Conservation (phyloP, 176 grass and related monocot genomes). For the Oryza glaberrima region DNA sequence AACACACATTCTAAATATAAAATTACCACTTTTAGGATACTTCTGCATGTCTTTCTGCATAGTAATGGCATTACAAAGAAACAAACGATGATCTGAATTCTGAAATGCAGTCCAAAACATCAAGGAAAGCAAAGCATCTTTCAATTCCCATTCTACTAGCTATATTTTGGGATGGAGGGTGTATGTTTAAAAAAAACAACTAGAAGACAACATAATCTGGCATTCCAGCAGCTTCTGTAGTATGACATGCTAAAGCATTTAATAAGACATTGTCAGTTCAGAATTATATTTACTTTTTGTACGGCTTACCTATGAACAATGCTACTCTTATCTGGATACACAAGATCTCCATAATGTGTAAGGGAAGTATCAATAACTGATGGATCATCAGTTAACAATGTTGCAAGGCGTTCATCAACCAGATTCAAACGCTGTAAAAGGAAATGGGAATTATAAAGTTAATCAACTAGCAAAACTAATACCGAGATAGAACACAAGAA, state of each 20-base stretch:
- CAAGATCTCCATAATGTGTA: slow-evolving; percentile 84
- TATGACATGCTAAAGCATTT: slow-evolving; percentile 28
- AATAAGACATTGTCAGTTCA: slow-evolving; percentile 14
- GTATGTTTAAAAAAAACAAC: neutral
- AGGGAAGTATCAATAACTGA: slow-evolving; percentile 94
- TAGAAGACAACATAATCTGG: slow-evolving; percentile 6
- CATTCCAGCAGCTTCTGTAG: neutral
- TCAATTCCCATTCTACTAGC: neutral
- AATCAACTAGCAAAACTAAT: neutral
- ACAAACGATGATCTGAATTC: neutral
- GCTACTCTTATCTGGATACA: slow-evolving; percentile 84
- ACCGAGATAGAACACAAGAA: neutral
- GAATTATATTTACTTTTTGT: slow-evolving; percentile 5
- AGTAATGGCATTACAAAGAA: neutral
- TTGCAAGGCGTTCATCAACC: slow-evolving; percentile 80
- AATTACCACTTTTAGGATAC: neutral
- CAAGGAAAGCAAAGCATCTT: neutral
- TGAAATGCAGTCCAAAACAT: neutral
- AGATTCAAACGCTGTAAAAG: slow-evolving; percentile 66
- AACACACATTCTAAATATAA: neutral
- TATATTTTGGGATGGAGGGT: too few relatives aligned
- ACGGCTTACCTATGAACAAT: slow-evolving; percentile 83
- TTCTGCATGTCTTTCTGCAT: neutral
- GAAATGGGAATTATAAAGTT: slow-evolving; percentile 1
- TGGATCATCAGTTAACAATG: slow-evolving; percentile 92